Evolutionary conservation across 2,329 filamentous ascomycete species (phyloP), one percentile per base, ranked within the genome.

Genomic region (Beauveria pseudobassiana): DNA sequence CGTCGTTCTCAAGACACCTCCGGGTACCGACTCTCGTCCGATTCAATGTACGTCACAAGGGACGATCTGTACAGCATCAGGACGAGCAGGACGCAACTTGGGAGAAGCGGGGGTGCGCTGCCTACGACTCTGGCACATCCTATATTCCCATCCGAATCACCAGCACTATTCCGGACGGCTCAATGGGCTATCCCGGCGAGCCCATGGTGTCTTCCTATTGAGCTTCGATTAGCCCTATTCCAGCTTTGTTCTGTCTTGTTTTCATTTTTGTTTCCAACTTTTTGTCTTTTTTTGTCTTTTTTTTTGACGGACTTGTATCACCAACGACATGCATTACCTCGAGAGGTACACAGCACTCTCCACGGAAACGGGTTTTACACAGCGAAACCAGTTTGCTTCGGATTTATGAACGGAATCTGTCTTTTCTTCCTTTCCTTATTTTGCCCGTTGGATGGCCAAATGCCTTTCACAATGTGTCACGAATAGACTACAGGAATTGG

Each of bases 1-100:
- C 5, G 66, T 73, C 59, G 74, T 75, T 55, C 71, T 82, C 67
- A 78, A 76, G 46, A 75, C 76, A 18, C 80, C 80, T 48, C 80
- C 80, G 50, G 76, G 75, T 52, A 73, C 74, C 58, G 72, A 70
- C 40, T 76, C 75, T 82, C 38, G 73, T 80, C 62, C 77, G 76
- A 61, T 81, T 77, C 69, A 77, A 78, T 65, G 73, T 77, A 65
- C 75, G 75, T 65, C 75, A 74, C 65, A 75, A 76, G 69, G 73
- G 67, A 70, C 71, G 73, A 65, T 54, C 40, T 38, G 58, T 60
- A 54, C 58, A 60, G 48, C n/a, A 42, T 40, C 70, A 67, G 66
- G 64, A 68, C 62, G 67, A 67, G 62, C 61, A 66, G 16, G 66
- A 62, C 50, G 64, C 66, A 24, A 14, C 3, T 20, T 70, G 70